phyloP scores from a whole-genome alignment of 192 early-diverging fungal species.

The Spizellomyces punctatus region DNA sequence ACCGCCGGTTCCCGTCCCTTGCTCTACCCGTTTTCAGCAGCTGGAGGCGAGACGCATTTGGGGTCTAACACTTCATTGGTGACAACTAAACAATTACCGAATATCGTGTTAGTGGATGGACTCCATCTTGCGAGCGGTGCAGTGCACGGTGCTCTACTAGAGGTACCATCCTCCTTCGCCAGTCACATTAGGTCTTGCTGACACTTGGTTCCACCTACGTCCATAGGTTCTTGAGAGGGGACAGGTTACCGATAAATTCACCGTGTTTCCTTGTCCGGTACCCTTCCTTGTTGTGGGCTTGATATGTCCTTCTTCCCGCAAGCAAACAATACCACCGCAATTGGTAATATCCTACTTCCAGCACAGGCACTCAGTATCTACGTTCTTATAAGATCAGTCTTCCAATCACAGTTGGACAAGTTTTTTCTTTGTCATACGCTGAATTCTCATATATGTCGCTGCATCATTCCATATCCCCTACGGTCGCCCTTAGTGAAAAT shows the following conservation, averaged over 20 bases:
- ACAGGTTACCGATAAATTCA: conserved; percentile 19
- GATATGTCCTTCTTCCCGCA: not conserved
- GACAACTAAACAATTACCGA: conserved; percentile 17
- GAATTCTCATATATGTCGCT: not conserved
- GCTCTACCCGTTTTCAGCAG: not conserved
- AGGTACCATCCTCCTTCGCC: not conserved
- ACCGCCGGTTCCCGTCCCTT: conserved; percentile 18
- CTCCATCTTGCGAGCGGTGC: conserved; percentile 14
- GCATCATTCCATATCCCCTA: conserved; percentile 12
- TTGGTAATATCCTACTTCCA: conserved; percentile 5
- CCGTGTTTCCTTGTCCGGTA: conserved; percentile 21
- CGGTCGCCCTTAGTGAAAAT: not conserved
- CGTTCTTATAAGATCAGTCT: not conserved
- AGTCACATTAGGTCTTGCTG: not conserved
- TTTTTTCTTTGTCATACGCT: conserved; percentile 30
- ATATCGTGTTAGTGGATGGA: conserved; percentile 24
- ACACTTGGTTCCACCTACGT: not conserved
- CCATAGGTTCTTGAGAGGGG: conserved; percentile 10
- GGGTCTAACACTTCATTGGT: conserved; percentile 17
- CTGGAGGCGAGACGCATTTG: conserved; percentile 1
- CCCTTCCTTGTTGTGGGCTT: conserved; percentile 26
- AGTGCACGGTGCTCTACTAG: conserved; percentile 16
- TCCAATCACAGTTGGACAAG: conserved; percentile 12
- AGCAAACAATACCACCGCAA: conserved; percentile 10
- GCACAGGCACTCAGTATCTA: not conserved